Conservation (phyloP, 2,329 filamentous ascomycete genomes). For the Lasiodiplodia theobromae region DNA sequence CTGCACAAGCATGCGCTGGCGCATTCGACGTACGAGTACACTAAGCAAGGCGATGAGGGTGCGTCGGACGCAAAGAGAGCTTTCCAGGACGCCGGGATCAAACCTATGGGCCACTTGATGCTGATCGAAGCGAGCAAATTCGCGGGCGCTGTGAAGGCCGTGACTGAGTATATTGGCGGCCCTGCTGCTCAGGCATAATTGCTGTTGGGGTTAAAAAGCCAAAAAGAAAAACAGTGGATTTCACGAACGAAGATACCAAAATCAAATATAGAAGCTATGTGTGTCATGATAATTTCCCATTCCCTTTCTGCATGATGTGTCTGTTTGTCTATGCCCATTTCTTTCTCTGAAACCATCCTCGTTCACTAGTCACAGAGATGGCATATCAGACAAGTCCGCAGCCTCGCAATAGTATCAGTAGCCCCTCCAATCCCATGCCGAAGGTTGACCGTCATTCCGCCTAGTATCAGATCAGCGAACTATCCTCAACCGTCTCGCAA, state of each 20-base stretch:
- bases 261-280: not conserved
- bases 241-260: constrained; percentile 6
- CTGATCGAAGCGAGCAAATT: constrained; percentile 84
- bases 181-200: constrained; percentile 19
- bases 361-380: not conserved
- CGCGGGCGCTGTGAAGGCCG: constrained; percentile 74
- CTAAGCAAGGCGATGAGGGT: constrained; percentile 77
- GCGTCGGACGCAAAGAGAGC: constrained; percentile 90
- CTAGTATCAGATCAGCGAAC: not conserved
- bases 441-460: not conserved
- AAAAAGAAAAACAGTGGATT: not conserved
- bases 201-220: not conserved
- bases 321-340: not conserved
- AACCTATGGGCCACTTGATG: constrained; percentile 82
- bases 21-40: constrained; percentile 76
- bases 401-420: not conserved
- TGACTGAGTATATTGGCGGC: constrained; percentile 71
- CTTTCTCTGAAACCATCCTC: not conserved
- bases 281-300: not conserved
- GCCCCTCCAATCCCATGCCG: not conserved
- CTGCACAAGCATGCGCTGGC: constrained; percentile 78
- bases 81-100: constrained; percentile 92
- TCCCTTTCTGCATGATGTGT: not conserved
- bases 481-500: not conserved
- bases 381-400: not conserved